Percentiles rank a stretch among this genome's conserved stretches.
These are phyloP conservation scores for Endogone sp. DNA, from an alignment of 192 early-diverging fungal species.

Conservation along the genomic window DNA sequence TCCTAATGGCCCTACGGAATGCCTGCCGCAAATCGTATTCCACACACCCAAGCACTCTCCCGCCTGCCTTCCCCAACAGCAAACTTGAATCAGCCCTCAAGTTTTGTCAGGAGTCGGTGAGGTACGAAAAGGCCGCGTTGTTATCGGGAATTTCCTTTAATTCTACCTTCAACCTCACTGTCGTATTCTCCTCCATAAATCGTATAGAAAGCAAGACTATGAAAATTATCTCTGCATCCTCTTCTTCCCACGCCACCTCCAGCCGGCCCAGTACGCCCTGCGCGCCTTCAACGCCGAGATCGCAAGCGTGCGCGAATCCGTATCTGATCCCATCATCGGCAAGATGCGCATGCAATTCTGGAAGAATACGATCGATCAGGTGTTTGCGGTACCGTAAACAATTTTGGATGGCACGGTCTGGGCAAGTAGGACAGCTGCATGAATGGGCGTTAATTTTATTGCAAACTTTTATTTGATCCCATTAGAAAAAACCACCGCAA, in stretches of 20 bases:
- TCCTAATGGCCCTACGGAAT: too few relatives aligned
- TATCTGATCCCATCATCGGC: slow-evolving; percentile 64
- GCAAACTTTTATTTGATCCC: slow-evolving; percentile 5
- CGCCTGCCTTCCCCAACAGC: not conserved
- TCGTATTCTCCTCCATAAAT: not conserved
- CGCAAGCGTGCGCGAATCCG: slow-evolving; percentile 70
- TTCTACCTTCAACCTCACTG: not conserved
- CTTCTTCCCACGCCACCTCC: slow-evolving; percentile 68
- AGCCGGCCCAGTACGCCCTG: slow-evolving; percentile 68
- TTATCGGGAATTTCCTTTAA: slow-evolving; percentile 9
- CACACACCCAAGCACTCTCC: too few relatives aligned
- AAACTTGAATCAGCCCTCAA: not conserved
- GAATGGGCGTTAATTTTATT: not conserved
- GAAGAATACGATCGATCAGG: slow-evolving; percentile 75
- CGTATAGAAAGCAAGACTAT: slow-evolving; percentile 60
- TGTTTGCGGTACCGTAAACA: slow-evolving; percentile 37
- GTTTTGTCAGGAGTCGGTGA: not conserved
- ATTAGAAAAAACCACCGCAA: slow-evolving; percentile 59
- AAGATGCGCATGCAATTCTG: slow-evolving; percentile 85
- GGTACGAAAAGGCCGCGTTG: slow-evolving; percentile 17
- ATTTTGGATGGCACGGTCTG: slow-evolving; percentile 2
- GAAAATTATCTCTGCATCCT: slow-evolving; percentile 74
- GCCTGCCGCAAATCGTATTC: too few relatives aligned
- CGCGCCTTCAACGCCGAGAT: slow-evolving; percentile 91
- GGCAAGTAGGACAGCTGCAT: too few relatives aligned